Evolutionary conservation across 371 early-diverging fungal species (phyloP).

Genomic region (Mucor plumbeus): DNA sequence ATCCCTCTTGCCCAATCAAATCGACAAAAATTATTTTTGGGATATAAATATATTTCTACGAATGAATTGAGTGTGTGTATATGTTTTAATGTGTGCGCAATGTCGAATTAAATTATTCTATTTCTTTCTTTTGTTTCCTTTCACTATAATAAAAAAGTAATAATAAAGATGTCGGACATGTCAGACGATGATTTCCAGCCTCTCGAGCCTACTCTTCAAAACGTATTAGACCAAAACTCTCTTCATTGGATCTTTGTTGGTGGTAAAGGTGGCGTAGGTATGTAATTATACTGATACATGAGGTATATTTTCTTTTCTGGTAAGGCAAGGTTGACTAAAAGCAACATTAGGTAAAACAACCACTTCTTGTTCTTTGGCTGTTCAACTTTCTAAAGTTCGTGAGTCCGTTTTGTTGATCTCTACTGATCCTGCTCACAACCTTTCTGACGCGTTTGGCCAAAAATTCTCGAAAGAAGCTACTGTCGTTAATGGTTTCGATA

Average conservation of each 20-base stretch:
- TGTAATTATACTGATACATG: slow-evolving; percentile 27
- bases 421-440: slow-evolving; percentile 98
- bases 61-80: not conserved
- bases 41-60: not conserved
- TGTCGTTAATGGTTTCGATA: slow-evolving; percentile 92
- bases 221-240: slow-evolving; percentile 93
- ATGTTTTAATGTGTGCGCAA: not conserved
- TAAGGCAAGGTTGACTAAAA: slow-evolving; percentile 22
- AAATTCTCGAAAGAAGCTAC: slow-evolving; percentile 97
- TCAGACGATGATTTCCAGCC: slow-evolving; percentile 69
- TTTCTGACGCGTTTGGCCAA: slow-evolving; percentile 98
- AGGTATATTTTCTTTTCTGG: too few relatives aligned
- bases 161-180: slow-evolving; percentile 47
- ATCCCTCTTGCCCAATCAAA: not conserved
- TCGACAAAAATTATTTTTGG: not conserved
- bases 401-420: slow-evolving; percentile 96
- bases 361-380: slow-evolving; percentile 85
- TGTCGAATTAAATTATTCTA: not conserved
- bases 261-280: slow-evolving; percentile 99
- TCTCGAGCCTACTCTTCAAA: slow-evolving; percentile 87
- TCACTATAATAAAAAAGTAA: not conserved
- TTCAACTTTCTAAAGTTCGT: slow-evolving; percentile 90
- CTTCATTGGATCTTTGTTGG: slow-evolving; percentile 98
- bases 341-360: slow-evolving; percentile 65
- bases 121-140: slow-evolving; percentile 9